phyloP scores from a whole-genome alignment of 495 filamentous ascomycete species.

The Talaromyces wortmannii region DNA sequence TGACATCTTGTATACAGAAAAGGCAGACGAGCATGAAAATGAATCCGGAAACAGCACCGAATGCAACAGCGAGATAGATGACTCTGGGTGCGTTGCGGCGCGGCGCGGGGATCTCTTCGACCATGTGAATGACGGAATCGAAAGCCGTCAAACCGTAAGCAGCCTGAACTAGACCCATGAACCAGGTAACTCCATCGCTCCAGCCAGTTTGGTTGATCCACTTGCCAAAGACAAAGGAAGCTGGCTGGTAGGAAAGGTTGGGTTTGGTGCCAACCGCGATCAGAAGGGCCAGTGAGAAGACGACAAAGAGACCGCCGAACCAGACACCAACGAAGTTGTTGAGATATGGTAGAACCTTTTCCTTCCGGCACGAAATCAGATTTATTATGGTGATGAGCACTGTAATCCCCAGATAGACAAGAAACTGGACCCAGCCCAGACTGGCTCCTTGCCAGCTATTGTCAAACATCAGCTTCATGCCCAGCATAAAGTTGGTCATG shows the following conservation, averaged over 20 bases:
- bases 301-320: constrained; percentile 35
- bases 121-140: constrained; percentile 59
- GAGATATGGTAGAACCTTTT: constrained; percentile 34
- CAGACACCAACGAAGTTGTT: constrained; percentile 44
- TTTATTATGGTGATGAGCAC: constrained; percentile 32
- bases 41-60: constrained; percentile 55
- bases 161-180: constrained; percentile 54
- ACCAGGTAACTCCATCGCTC: constrained; percentile 57
- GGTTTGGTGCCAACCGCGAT: constrained; percentile 33
- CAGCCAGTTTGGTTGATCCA: constrained; percentile 59
- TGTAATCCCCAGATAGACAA: constrained; percentile 35
- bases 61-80: constrained; percentile 34
- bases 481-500: constrained; percentile 39
- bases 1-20: constrained; percentile 63
- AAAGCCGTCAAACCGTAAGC: constrained; percentile 56
- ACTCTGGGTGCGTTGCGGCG: constrained; percentile 32
- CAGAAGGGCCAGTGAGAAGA: constrained; percentile 35
- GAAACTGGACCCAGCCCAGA: constrained; percentile 36
- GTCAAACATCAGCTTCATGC: constrained; percentile 39
- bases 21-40: constrained; percentile 68
- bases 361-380: constrained; percentile 36
- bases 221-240: constrained; percentile 44
- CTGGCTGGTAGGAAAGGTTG: constrained; percentile 32
- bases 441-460: constrained; percentile 25
- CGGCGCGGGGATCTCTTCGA: constrained; percentile 40